Base-by-base conservation (phyloP, 1,284 basidiomycete species). In the Irpex sp. region DNA sequence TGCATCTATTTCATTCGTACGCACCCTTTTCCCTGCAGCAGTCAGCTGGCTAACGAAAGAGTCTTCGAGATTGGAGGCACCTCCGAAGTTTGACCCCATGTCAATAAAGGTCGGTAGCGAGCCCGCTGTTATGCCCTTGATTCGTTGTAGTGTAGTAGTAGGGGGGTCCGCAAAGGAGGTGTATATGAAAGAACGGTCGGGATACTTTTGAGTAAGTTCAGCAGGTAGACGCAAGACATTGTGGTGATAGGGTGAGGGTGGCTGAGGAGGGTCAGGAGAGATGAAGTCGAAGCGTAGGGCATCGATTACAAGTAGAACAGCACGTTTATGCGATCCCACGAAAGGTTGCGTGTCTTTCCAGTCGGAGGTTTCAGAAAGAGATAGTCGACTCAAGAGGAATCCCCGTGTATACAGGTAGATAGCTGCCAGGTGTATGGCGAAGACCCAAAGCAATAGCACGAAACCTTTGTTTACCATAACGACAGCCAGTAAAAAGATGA, bases 91-190 rank as follows among this genome's bases (percentile, higher is more conserved):
- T 58, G 88, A 88, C 5, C 95, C 94, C 21, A 93, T 83, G 70
- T 99, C 96, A 56, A 99, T 85, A 69, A 99, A 99, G 0, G 97
- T 99, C 0, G 97, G 96, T 6, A 99, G 77, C 0, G 94, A 95
- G 3, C 97, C 97, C 0, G 97, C 98, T 0, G 94, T 98, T 56
- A 99, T 78, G 0, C 88, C 97, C 71, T 99, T 99, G 70, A 99
- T 88, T 2, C 97, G 84, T 74, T 99, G 97, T 56, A 99, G 82
- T 0, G 96, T 99, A 0, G 94, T 90, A 0, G 97, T 99, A 1
- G 97, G 97, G 0, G 97, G 95, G 71, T 99, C 96, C 1, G 94
- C 88, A 73, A 91, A 88, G 5, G 94, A 83, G 71, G 98, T 91
- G 72, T 93, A 93, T 35, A 99, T 79, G 72, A 96, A 86, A 0